Conservation (phyloP, 306 rosid species). For the Argentina anserina region DNA sequence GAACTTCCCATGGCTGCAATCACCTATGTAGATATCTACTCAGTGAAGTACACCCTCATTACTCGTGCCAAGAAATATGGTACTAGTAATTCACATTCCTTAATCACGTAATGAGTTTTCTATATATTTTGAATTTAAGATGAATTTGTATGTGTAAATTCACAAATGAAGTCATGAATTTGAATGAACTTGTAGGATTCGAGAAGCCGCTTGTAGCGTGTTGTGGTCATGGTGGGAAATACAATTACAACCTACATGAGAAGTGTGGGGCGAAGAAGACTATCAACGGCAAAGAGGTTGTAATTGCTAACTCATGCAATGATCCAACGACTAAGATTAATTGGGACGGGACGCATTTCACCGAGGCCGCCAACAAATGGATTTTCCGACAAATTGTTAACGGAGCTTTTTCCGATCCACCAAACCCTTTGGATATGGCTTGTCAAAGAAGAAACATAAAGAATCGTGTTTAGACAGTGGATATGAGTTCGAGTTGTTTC, state of each 20-base stretch:
- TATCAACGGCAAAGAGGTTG: constrained; percentile 43
- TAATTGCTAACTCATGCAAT: constrained; percentile 53
- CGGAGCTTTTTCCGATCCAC: constrained; percentile 78
- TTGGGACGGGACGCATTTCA: constrained; percentile 84
- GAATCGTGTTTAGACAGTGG: background rate
- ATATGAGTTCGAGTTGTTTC: background rate
- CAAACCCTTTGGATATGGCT: constrained; percentile 56
- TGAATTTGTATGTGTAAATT: background rate
- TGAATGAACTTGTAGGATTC: constrained; percentile 50
- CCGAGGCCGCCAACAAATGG: constrained; percentile 71
- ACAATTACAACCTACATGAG: constrained; percentile 48
- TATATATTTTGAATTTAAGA: no score
- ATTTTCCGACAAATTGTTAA: constrained; percentile 51
- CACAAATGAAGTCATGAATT: background rate
- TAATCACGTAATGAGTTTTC: background rate
- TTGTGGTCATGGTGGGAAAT: constrained; percentile 89
- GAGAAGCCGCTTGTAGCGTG: constrained; percentile 61
- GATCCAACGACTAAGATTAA: constrained; percentile 54
- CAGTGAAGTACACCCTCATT: constrained; percentile 61
- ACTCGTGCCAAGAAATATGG: constrained; percentile 52
- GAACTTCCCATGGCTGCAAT: constrained; percentile 62
- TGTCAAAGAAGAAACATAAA: constrained; percentile 26
- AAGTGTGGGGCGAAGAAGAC: constrained; percentile 59
- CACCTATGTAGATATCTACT: constrained; percentile 74
- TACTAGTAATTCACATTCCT: constrained; percentile 8